Conservation (phyloP, 805 yeast species). For the Lipomyces mesembrius region DNA sequence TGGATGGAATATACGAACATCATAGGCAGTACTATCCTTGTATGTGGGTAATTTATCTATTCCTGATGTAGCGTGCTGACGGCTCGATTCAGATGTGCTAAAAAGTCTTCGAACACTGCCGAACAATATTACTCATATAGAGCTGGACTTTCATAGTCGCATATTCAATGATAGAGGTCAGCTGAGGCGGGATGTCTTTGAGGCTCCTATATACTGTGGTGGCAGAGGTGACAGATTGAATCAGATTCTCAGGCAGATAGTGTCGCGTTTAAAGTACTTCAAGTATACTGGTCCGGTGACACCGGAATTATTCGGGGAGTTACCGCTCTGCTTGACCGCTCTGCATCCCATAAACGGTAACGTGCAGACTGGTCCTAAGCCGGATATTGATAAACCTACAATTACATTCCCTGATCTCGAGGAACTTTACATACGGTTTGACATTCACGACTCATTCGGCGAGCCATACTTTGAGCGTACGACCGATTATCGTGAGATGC, state of each 20-base stretch:
- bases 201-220: slow-evolving; percentile 11
- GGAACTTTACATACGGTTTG: slow-evolving; percentile 2
- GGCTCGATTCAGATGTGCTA: background rate
- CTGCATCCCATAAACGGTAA: background rate
- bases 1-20: slow-evolving; percentile 4
- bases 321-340: background rate
- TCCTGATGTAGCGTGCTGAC: background rate
- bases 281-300: slow-evolving; percentile 17
- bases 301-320: slow-evolving; percentile 17
- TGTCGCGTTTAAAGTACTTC: slow-evolving; percentile 3
- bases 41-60: background rate
- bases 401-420: slow-evolving; percentile 15
- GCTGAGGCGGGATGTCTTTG: slow-evolving; percentile 11
- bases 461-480: slow-evolving; percentile 9
- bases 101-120: slow-evolving; percentile 3
- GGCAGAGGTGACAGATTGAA: slow-evolving; percentile 18
- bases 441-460: slow-evolving; percentile 16
- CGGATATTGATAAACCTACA: background rate
- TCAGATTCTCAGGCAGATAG: slow-evolving; percentile 1
- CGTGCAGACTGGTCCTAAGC: background rate
- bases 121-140: background rate
- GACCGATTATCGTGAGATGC: background rate
- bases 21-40: slow-evolving; percentile 9
- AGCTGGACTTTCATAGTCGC: slow-evolving; percentile 2
- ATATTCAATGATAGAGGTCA: slow-evolving; percentile 1